Evolutionary conservation across 306 rosid species (phyloP), one percentile per base, ranked within the genome.

Genomic region (Sindora glabra): DNA sequence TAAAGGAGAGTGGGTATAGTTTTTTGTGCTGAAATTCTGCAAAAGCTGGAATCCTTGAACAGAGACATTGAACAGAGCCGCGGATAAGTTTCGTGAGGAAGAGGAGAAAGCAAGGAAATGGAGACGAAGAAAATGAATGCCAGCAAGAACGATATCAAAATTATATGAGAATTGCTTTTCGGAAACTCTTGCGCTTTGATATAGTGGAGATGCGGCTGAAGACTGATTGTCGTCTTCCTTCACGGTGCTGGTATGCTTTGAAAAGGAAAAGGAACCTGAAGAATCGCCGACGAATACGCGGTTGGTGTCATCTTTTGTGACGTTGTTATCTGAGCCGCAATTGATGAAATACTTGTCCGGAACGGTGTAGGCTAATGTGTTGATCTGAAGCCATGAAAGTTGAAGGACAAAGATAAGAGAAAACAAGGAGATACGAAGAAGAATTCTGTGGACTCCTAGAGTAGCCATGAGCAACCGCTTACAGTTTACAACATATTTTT

Each of bases 21-120:
- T 69, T 41, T 0, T 3, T 2, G 23, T 34, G 0, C 32, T 4
- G 8, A 72, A 75, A 30, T 61, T 56, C 7, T 21, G 57, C 18
- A 75, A 21, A 34, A 72, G 58, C 18, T 17, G 23, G 38, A 75
- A 78, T 0, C 40, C 17, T 6, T 58, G 40, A 15, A 69, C 68
- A 0, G 68, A 56, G 50, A 82, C 86, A 26, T 69, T 63, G 77
- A 82, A 85, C 10, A 26, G 51, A 10, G 84, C 89, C 0, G 55
- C 7, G 3, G 76, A 45, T 11, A 79, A 68, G 14, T 58, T 51
- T 2, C 1, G 5, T 8, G 64, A 5, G 0, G 78, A 5, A 0
- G 78, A 62, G 32, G 64, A 7, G 64, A 79, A 79, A 6, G 83
- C 56, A 2, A 46, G 67, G 74, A 85, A 85, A 45, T 85, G 86